Evolutionary conservation across 495 filamentous ascomycete species (phyloP).

Genomic region (Acidiella bohemica): DNA sequence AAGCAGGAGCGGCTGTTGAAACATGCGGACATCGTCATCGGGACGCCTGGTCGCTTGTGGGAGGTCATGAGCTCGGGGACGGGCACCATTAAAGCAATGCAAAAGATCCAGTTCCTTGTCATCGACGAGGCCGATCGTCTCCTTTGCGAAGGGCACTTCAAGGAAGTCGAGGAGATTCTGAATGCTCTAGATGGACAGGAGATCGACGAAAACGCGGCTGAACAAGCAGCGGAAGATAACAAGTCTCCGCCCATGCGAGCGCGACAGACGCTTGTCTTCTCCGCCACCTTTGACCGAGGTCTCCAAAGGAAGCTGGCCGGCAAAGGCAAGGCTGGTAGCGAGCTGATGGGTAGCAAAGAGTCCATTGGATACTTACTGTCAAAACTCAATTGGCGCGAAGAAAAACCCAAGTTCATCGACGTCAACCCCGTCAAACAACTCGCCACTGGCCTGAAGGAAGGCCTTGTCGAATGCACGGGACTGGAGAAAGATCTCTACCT

Average conservation of each 20-base stretch:
- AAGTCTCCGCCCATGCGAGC: not conserved
- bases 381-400: slow-evolving; percentile 70
- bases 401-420: slow-evolving; percentile 81
- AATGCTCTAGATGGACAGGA: slow-evolving; percentile 51
- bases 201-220: slow-evolving; percentile 31
- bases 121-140: slow-evolving; percentile 92
- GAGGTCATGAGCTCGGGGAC: slow-evolving; percentile 64
- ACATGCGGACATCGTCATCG: slow-evolving; percentile 72
- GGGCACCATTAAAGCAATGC: slow-evolving; percentile 50
- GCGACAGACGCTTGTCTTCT: slow-evolving; percentile 92
- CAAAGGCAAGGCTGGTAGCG: slow-evolving; percentile 44
- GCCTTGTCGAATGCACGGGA: slow-evolving; percentile 77
- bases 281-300: slow-evolving; percentile 82
- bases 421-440: slow-evolving; percentile 78
- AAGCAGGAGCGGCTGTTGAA: slow-evolving; percentile 76
- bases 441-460: slow-evolving; percentile 74
- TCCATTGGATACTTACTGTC: slow-evolving; percentile 87
- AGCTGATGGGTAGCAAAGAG: slow-evolving; percentile 55
- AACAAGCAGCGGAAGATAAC: slow-evolving; percentile 5
- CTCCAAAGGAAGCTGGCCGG: slow-evolving; percentile 81
- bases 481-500: slow-evolving; percentile 95
- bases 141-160: slow-evolving; percentile 84
- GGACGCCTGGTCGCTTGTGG: slow-evolving; percentile 87
- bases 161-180: slow-evolving; percentile 80
- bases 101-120: slow-evolving; percentile 64